Conservation (phyloP, 2,329 filamentous ascomycete genomes). For the Tolypocladium tundrense region DNA sequence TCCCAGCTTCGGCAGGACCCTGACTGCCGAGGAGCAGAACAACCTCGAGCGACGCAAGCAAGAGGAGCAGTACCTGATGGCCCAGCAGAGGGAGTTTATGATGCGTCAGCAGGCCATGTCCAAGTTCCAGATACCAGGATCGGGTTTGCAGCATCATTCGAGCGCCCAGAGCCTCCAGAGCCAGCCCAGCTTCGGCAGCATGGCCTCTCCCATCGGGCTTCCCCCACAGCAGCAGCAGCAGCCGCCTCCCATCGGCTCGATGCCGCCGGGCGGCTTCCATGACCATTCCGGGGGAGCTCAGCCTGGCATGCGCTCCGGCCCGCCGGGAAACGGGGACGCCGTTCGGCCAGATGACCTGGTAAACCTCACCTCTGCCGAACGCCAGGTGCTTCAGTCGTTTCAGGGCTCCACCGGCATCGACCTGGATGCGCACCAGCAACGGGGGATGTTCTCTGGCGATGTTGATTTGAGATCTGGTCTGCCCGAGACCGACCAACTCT, state of each 20-base stretch:
- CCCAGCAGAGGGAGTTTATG: constrained; percentile 86
- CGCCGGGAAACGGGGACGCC: constrained; percentile 32
- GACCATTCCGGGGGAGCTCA: constrained; percentile 39
- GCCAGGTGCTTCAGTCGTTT: constrained; percentile 37
- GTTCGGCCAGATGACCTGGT: constrained; percentile 67
- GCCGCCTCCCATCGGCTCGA: constrained; percentile 28
- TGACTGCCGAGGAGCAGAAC: constrained; percentile 97
- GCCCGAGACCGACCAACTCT: constrained; percentile 38
- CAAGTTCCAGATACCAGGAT: constrained; percentile 53
- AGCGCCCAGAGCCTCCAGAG: constrained; percentile 94
- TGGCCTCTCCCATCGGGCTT: constrained; percentile 71
- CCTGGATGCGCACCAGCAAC: constrained; percentile 3
- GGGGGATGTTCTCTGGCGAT: constrained; percentile 26
- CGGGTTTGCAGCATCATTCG: constrained; percentile 74
- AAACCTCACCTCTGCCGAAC: constrained; percentile 46
- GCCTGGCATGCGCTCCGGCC: constrained; percentile 10
- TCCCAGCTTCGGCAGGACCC: constrained; percentile 88
- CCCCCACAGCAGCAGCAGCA: constrained; percentile 30
- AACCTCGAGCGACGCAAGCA: constrained; percentile 93
- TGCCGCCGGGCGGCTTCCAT: constrained; percentile 60
- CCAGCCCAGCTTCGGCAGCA: constrained; percentile 92
- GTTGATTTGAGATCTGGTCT: constrained; percentile 33
- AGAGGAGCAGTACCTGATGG: constrained; percentile 95
- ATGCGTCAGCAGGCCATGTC: constrained; percentile 74
- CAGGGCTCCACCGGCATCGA: constrained; percentile 7